These are phyloP conservation scores for Geosmithia putterillii DNA, from an alignment of 2,329 filamentous ascomycete genomes.

Conservation along the genomic window DNA sequence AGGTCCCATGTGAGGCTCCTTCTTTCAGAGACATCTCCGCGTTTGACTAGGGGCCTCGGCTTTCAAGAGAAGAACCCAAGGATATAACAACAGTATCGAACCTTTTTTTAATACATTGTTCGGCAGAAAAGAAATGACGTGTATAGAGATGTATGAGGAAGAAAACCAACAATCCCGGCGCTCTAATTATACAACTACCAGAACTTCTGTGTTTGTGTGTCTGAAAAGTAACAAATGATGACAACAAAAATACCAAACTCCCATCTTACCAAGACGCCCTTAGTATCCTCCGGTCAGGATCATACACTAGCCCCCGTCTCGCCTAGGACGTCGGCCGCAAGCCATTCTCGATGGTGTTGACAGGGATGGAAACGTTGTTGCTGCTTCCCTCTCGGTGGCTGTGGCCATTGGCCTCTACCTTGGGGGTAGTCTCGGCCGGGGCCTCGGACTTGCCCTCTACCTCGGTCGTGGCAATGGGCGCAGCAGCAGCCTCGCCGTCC, in stretches of 20 bases:
- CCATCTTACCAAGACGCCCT: background rate
- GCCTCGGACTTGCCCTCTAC: background rate
- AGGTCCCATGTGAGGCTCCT: too few species aligned
- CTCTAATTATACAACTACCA: background rate
- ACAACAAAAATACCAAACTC: background rate
- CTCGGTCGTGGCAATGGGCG: conserved; percentile 15
- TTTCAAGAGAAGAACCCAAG: too few species aligned
- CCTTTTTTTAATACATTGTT: too few species aligned
- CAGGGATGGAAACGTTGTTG: too few species aligned
- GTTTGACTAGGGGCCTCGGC: too few species aligned
- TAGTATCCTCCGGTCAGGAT: background rate
- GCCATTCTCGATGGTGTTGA: conserved; percentile 3
- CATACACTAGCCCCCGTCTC: background rate
- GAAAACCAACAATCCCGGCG: background rate
- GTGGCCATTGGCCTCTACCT: conserved; percentile 1
- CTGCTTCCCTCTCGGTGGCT: background rate
- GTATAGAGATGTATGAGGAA: background rate
- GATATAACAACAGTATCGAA: too few species aligned
- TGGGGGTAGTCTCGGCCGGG: background rate
- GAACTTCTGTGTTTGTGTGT: background rate
- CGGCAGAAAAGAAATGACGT: background rate
- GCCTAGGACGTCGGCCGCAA: background rate
- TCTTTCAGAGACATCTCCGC: too few species aligned
- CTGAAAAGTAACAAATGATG: background rate
- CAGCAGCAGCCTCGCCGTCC: conserved; percentile 2